Evolutionary conservation across 1,139 yeast species (phyloP), one percentile per base, ranked within the genome.

Genomic region (Candida sojae): DNA sequence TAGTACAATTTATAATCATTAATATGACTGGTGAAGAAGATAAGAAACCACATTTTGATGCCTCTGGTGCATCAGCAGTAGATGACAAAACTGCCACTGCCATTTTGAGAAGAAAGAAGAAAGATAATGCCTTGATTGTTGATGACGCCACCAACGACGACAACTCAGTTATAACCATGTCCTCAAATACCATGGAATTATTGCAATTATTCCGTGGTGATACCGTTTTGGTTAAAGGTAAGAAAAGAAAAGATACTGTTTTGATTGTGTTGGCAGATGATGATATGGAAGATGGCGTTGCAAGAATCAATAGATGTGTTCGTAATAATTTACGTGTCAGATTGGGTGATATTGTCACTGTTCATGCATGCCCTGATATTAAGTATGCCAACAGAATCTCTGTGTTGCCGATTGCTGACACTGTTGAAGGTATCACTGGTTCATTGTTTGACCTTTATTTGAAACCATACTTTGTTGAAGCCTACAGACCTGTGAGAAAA

Each of bases 71-170:
- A 44, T 67, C 71, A 43, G 54, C 66, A 43, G 63, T 62, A 42
- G 96, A 88, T 63, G 98, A 93, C 68, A 84, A 83, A 56, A 90
- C 97, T 48, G 99, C 99, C 57, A 93, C 99, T 49, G 99, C 99
- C 35, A 95, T 95, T 64, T 79, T 95, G 64, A 88, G 97, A 73
- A 83, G 93, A 72, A 95, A 95, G 85, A 93, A 93, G 95, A 93
- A 93, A 81, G 97, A 89, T 64, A 95, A 95, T 70, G 83, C 96
- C 46, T 78, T 95, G 62, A 75, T 95, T 57, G 99, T 95, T 45
- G 99, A 95, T 67, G 99, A 95, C 71, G 98, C 99, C 55, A 83
- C 87, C 63, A 91, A 89, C 62, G 99, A 95, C 70, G 99, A 95
- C 70, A 95, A 93, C 73, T 91, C 97, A 33, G 96, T 92, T 54